phyloP scores from a whole-genome alignment of 768 basidiomycete genomes.

The Lactarius tabidus region DNA sequence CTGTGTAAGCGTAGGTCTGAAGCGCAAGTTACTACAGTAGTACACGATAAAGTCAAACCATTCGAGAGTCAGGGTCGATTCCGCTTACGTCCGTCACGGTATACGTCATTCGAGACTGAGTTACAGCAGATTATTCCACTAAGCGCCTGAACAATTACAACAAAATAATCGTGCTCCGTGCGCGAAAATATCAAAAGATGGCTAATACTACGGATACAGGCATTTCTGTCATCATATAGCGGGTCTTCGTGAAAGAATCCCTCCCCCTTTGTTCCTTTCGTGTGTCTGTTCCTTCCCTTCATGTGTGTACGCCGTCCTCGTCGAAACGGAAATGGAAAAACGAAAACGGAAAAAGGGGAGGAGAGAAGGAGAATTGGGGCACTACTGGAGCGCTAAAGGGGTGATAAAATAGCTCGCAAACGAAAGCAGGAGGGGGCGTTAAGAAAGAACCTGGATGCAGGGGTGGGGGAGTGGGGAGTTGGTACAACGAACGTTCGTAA shows the following conservation, averaged over 20 bases:
- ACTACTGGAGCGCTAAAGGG: conserved; percentile 3
- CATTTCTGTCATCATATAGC: not conserved
- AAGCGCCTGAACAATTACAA: not conserved
- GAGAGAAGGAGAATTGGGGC: not conserved
- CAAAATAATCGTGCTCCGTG: not conserved
- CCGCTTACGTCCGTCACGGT: too few relatives aligned
- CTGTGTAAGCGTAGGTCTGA: too few relatives aligned
- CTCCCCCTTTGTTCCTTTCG: not conserved
- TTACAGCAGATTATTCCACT: too few relatives aligned
- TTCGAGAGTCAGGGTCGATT: too few relatives aligned
- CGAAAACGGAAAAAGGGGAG: not conserved
- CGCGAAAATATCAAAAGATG: not conserved
- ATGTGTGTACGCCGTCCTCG: too few relatives aligned
- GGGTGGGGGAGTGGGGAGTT: not conserved
- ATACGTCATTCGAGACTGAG: too few relatives aligned
- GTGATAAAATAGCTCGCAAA: conserved; percentile 18
- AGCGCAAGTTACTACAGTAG: too few relatives aligned
- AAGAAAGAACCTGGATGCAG: conserved; percentile 7
- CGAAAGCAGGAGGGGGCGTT: not conserved
- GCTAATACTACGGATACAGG: not conserved
- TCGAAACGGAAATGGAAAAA: conserved; percentile 9
- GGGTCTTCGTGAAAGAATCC: not conserved
- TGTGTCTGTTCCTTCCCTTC: not conserved
- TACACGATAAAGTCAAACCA: too few relatives aligned
- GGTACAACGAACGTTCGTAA: conserved; percentile 14